These are phyloP conservation scores for Globisporangium barbulae DNA, from an alignment of 352 stramenopile genomes.

Conservation along the genomic window DNA sequence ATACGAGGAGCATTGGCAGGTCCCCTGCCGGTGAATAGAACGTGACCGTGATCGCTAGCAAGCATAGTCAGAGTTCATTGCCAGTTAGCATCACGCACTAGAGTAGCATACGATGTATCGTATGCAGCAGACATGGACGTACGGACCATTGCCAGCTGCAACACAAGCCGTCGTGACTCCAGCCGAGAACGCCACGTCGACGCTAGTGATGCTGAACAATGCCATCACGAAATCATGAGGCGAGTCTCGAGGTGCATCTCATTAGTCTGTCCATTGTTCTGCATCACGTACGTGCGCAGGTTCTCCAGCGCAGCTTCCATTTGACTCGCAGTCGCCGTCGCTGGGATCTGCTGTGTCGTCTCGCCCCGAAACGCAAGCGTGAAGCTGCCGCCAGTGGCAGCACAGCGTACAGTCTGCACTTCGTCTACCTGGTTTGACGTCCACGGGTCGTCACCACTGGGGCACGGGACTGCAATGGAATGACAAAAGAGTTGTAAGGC, in stretches of 20 bases:
- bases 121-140: background rate
- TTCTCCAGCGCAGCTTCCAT: slow-evolving; percentile 46
- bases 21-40: slow-evolving; percentile 69
- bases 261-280: background rate
- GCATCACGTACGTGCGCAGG: slow-evolving; percentile 42
- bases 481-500: background rate
- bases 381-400: slow-evolving; percentile 69
- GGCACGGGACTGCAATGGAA: slow-evolving; percentile 50
- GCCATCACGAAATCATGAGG: background rate
- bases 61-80: background rate
- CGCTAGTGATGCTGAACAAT: slow-evolving; percentile 40
- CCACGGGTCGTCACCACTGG: slow-evolving; percentile 86
- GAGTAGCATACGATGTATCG: background rate
- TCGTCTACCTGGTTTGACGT: slow-evolving; percentile 71
- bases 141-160: slow-evolving; percentile 34
- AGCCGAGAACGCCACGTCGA: slow-evolving; percentile 39
- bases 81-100: background rate
- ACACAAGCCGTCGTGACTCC: slow-evolving; percentile 36
- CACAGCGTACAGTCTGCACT: slow-evolving; percentile 71
- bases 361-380: slow-evolving; percentile 75
- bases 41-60: slow-evolving; percentile 36
- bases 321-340: slow-evolving; percentile 19
- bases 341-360: slow-evolving; percentile 40
- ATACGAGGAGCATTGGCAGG: slow-evolving; percentile 46
- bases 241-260: background rate